These are phyloP conservation scores for Trebouxia sp. DNA, from an alignment of 139 green algal species.

Conservation along the genomic window DNA sequence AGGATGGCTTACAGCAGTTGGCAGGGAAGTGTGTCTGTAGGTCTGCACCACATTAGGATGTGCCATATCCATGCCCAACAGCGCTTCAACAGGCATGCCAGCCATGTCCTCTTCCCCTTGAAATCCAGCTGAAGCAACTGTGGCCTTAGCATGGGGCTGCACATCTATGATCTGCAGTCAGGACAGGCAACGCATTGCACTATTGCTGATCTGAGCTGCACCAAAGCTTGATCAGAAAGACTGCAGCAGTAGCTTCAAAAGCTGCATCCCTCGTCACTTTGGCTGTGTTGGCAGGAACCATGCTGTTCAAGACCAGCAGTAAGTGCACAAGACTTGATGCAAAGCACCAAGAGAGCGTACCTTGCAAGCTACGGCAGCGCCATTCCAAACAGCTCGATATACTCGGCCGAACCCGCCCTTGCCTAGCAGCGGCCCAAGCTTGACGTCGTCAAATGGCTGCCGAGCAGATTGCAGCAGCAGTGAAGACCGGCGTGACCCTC, in stretches of 20 bases:
- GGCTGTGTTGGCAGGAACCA: too few relatives aligned
- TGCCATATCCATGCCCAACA: slow-evolving; percentile 38
- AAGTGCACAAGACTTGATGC: not conserved
- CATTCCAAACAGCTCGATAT: slow-evolving; percentile 12
- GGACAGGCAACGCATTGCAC: too few relatives aligned
- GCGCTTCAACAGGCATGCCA: slow-evolving; percentile 30
- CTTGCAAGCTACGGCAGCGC: slow-evolving; percentile 29
- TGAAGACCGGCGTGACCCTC: not conserved
- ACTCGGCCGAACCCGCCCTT: slow-evolving; percentile 33
- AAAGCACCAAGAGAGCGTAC: not conserved
- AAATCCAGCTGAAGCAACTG: not conserved
- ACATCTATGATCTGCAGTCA: slow-evolving; percentile 13
- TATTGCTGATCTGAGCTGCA: too few relatives aligned
- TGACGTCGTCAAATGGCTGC: slow-evolving; percentile 30
- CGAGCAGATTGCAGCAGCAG: not conserved
- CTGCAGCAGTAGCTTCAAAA: too few relatives aligned
- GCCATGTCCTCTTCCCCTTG: not conserved
- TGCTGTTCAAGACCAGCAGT: not conserved
- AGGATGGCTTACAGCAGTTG: not conserved
- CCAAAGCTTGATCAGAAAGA: too few relatives aligned
- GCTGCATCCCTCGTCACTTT: too few relatives aligned
- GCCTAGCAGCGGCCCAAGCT: slow-evolving; percentile 33
- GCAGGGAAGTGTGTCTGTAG: slow-evolving; percentile 49
- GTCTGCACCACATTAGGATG: slow-evolving; percentile 59
- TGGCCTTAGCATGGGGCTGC: not conserved